Percentiles rank a stretch among this genome's conserved stretches.
These are phyloP conservation scores for Pascua guehoae DNA, from an alignment of 1,284 basidiomycete genomes.

Conservation along the genomic window DNA sequence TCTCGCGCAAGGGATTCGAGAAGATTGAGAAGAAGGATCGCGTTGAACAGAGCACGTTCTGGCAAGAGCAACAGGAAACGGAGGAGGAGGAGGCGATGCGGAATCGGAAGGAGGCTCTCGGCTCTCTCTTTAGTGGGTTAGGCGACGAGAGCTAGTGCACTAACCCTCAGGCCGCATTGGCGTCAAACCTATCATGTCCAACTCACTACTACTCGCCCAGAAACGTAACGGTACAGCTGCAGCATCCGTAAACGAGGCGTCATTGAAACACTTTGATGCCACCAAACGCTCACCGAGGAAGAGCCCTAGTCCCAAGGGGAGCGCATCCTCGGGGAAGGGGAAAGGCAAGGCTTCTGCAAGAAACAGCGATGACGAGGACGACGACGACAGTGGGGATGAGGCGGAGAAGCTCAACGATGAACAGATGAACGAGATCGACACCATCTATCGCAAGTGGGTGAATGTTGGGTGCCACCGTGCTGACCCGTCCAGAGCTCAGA, in stretches of 20 bases:
- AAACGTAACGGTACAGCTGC: conserved; percentile 37
- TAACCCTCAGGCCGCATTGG: conserved; percentile 40
- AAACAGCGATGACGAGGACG: conserved; percentile 53
- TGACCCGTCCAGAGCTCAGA: conserved; percentile 65
- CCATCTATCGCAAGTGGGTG: conserved; percentile 74
- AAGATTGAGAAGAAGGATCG: conserved; percentile 32
- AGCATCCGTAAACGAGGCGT: conserved; percentile 35
- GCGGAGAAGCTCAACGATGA: conserved; percentile 70
- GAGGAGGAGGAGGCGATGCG: conserved; percentile 46
- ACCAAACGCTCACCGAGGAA: conserved; percentile 1
- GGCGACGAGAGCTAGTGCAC: neutral
- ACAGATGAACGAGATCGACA: conserved; percentile 59
- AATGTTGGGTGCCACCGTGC: conserved; percentile 8
- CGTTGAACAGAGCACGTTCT: conserved; percentile 33
- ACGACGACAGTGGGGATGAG: conserved; percentile 55
- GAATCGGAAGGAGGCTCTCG: conserved; percentile 45
- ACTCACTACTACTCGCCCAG: conserved; percentile 42
- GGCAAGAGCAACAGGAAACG: conserved; percentile 49
- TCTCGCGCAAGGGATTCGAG: conserved; percentile 42
- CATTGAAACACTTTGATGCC: conserved; percentile 32
- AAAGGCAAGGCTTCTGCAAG: conserved; percentile 33
- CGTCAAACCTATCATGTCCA: conserved; percentile 43
- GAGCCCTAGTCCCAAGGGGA: conserved; percentile 29
- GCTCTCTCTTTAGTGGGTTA: conserved; percentile 40
- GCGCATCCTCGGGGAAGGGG: conserved; percentile 17